Base-by-base conservation (phyloP, 768 basidiomycete species). In the Roridomyces roridus region DNA sequence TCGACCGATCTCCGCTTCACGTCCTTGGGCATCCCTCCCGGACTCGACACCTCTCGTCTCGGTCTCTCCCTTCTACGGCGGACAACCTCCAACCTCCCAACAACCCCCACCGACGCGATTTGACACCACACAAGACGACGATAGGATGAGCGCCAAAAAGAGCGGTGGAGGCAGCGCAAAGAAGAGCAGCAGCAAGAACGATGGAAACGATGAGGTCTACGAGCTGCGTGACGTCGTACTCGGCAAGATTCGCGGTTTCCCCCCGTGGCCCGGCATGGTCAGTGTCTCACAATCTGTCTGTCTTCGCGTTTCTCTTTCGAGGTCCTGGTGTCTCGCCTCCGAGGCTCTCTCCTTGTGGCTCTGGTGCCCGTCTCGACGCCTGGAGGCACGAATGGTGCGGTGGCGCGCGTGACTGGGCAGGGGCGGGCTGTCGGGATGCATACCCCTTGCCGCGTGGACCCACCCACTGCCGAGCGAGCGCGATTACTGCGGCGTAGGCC, bases 201-300 rank as follows among this genome's bases (percentile, higher is more conserved):
- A 53, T 37, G 60, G 14, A 63, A 63, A 70, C 24, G 75, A 74
- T 59, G 70, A 81, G 62, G 77, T 77, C 42, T 96, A 91, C 71
- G 80, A 81, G 21, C 69, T 82, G 51, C 87, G 90, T 73, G 95
- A 98, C 68, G 79, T 94, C 64, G 94, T 98, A 35, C 85, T 98
- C 58, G 94, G 85, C 23, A 96, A 96, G 79, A 77, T 99, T 70
- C 92, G 92, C 77, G 97, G 96, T 10, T 98, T 80, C 77, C 94
- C 97, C 2, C 82, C 91, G 5, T 99, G 97, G 97, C 97, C 95
- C 51, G 93, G 87, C 70, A 90, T 92, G 79, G 96, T 96, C 70
- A 75, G 92, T 84, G 11, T 34, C 31, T 34, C 10, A 15, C n/a
- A n/a, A n/a, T n/a, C n/a, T n/a, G n/a, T n/a, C n/a, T n/a, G n/a